Evolutionary conservation across 345 rosid genomes (phyloP), one percentile per base, ranked within the genome.

Genomic region (Tarenaya hassleriana): DNA sequence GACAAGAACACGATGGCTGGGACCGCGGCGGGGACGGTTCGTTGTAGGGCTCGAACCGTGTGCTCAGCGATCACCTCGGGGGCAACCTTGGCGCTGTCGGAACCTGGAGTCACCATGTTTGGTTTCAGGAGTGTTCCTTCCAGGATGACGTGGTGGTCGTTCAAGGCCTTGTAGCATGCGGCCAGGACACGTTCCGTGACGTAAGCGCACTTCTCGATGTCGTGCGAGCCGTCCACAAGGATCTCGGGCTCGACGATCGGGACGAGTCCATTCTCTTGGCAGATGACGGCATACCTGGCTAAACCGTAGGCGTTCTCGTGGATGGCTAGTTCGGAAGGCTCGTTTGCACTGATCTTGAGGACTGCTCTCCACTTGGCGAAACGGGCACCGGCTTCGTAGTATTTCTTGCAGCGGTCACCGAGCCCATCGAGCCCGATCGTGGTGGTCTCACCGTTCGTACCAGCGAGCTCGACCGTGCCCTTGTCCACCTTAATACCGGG

Each of bases 81-180:
- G 1, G 82, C 14, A 58, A 77, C 89, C 69, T 84, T 81, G 1
- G 73, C 59, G 8, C 88, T 42, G 4, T 77, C 84, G 7, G 95
- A 84, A 41, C 94, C 94, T 2, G 84, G 94, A 59, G 94, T 81
- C 16, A 84, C 94, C 94, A 81, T 84, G 88, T 79, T 84, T 16
- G 88, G 88, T 69, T 81, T 81, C 86, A 84, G 67, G 13, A 81
- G 68, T 7, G 84, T 77, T 7, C 95, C 95, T 72, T 84, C 88
- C 0, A 84, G 86, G 55, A 84, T 59, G 50, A 81, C 94, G 21
- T 84, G 74, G 71, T 81, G 86, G 64, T 84, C 82, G 49, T 73
- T 84, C 34, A 81, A 69, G 38, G 94, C 86, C 69, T 84, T 84
- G 89, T 84, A 84, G 69, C 86, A 79, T 5, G 94, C 86, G n/a